Conservation (phyloP, 441 rosid genomes). For the Sinapis alba region DNA sequence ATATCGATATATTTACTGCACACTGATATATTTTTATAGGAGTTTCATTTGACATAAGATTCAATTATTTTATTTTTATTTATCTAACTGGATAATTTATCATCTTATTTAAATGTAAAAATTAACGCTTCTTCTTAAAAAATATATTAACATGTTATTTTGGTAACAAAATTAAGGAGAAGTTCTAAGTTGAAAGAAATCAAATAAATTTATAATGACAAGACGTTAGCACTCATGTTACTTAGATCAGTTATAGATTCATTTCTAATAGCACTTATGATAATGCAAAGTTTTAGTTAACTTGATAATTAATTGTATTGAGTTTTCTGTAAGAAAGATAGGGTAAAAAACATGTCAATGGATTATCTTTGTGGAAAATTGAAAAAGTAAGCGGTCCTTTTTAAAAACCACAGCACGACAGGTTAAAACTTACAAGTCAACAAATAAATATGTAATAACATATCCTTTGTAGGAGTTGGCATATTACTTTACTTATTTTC, state of each 20-base stretch:
- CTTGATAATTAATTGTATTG: neutral
- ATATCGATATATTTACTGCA: neutral
- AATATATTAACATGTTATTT: neutral
- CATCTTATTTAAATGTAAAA: neutral
- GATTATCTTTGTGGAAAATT: neutral
- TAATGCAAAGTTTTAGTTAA: neutral
- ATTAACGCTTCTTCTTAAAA: neutral
- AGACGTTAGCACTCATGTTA: neutral
- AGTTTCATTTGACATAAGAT: neutral
- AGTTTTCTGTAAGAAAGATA: neutral
- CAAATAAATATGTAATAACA: constrained; percentile 15
- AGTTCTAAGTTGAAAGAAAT: neutral
- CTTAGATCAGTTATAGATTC: neutral
- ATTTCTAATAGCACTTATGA: neutral
- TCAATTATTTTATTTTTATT: neutral
- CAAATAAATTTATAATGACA: neutral
- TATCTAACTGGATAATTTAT: neutral
- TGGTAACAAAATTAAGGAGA: too few relatives aligned
- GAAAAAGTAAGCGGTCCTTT: neutral
- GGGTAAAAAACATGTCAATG: neutral
- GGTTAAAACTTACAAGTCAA: constrained; percentile 19
- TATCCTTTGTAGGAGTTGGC: constrained; percentile 28
- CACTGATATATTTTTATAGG: neutral
- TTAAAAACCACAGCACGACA: neutral
- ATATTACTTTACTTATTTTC: constrained; percentile 14